Evolutionary conservation across 1,284 basidiomycete genomes (phyloP).

Genomic region (Ustilago esculenta): DNA sequence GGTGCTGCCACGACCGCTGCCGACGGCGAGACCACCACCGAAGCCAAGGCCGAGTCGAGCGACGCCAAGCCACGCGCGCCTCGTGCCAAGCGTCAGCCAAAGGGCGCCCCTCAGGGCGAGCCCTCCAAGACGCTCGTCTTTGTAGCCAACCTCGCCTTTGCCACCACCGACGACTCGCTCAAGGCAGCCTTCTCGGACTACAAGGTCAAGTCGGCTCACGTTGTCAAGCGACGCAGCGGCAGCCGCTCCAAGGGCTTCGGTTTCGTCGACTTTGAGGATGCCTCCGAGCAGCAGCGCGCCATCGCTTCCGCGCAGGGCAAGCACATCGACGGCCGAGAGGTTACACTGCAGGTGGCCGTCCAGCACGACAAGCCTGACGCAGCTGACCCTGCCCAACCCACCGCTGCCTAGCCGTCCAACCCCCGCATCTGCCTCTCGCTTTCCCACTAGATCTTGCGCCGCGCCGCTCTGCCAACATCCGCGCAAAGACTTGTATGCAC

Average conservation of each 20-base stretch:
- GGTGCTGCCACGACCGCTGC: conserved; percentile 32
- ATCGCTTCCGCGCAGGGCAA: conserved; percentile 48
- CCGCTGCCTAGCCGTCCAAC: conserved; percentile 3
- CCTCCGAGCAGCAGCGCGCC: conserved; percentile 56
- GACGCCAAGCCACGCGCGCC: conserved; percentile 35
- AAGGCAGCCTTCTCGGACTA: conserved; percentile 51
- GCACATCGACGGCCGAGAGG: conserved; percentile 50
- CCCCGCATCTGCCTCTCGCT: no score
- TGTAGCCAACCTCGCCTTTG: conserved; percentile 61
- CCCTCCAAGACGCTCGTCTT: conserved; percentile 62
- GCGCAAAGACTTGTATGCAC: neutral
- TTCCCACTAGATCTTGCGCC: conserved; percentile 4
- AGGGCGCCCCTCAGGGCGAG: conserved; percentile 52
- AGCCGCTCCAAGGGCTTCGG: conserved; percentile 59
- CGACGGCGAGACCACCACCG: conserved; percentile 21
- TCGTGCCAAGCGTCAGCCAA: conserved; percentile 39
- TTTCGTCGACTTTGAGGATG: conserved; percentile 56
- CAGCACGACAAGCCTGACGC: conserved; percentile 36
- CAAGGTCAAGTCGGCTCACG: conserved; percentile 55
- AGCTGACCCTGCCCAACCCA: conserved; percentile 13
- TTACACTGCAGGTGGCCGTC: conserved; percentile 54
- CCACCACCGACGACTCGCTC: conserved; percentile 56
- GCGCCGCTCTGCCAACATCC: no score
- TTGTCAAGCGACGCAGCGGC: conserved; percentile 53
- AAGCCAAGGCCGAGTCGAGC: conserved; percentile 21